A percentile compares a stretch with the other conserved stretches of the same genome.
Conservation (phyloP, 108 stramenopile genomes). For the Epipyxis sp. region DNA sequence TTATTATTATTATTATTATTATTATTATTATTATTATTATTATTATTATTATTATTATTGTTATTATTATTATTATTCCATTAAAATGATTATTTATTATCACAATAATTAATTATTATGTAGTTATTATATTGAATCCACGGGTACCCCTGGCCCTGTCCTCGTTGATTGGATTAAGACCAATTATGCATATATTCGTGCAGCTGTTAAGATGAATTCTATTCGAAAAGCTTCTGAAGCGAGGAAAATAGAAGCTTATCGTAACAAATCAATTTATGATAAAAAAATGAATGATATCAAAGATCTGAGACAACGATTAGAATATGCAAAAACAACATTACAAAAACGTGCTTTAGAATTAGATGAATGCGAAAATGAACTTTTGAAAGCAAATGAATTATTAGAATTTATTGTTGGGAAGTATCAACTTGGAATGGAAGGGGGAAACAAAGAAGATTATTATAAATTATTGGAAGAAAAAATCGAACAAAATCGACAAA, state of each 20-base stretch:
- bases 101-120: no score
- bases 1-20: no score
- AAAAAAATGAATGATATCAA: background rate
- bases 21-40: no score
- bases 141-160: constrained; percentile 10
- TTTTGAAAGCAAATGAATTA: constrained; percentile 15
- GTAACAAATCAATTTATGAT: background rate
- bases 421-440: background rate
- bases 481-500: background rate
- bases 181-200: background rate
- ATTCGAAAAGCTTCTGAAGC: background rate
- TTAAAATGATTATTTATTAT: no score
- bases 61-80: no score
- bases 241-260: background rate
- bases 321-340: background rate
- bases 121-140: background rate
- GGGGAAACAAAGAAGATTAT: background rate
- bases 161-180: constrained; percentile 23
- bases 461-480: background rate
- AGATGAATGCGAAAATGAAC: background rate
- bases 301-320: background rate
- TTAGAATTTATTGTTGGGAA: background rate
- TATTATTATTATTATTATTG: no score
- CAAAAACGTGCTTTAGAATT: background rate
- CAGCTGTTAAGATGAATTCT: constrained; percentile 4